These are phyloP conservation scores for Collariella sp. DNA, from an alignment of 495 filamentous ascomycete species.

Conservation along the genomic window DNA sequence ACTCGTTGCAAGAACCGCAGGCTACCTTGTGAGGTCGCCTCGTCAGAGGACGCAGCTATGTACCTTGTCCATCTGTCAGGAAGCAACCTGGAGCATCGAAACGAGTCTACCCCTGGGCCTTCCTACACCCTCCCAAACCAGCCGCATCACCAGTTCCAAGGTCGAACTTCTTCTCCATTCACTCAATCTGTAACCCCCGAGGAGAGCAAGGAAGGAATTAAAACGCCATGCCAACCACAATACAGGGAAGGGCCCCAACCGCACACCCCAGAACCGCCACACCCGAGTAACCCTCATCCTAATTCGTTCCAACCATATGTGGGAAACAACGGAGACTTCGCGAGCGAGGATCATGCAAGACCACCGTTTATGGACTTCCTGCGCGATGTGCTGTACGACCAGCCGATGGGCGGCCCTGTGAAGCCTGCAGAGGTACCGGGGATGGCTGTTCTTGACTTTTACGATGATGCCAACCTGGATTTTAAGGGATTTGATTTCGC, in stretches of 20 bases:
- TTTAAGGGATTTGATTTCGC: constrained; percentile 54
- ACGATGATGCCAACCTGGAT: constrained; percentile 47
- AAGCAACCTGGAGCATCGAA: constrained; percentile 7
- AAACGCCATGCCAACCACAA: constrained; percentile 3
- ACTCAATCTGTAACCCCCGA: not conserved
- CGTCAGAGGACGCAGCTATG: constrained; percentile 31
- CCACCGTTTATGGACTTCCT: constrained; percentile 31
- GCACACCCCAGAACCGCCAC: constrained; percentile 23
- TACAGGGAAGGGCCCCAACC: constrained; percentile 22
- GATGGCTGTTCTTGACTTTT: constrained; percentile 37
- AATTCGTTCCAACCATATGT: constrained; percentile 16
- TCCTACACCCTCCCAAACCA: not conserved
- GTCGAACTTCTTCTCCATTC: not conserved
- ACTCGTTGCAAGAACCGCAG: constrained; percentile 41
- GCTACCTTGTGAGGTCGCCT: constrained; percentile 38
- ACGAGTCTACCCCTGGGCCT: constrained; percentile 1
- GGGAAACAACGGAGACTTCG: constrained; percentile 1
- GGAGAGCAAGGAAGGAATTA: not conserved
- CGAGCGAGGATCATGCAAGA: constrained; percentile 16
- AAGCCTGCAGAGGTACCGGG: constrained; percentile 28
- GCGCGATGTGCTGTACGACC: constrained; percentile 30
- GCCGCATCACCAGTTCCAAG: not conserved
- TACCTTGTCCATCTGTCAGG: constrained; percentile 31
- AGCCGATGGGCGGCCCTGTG: constrained; percentile 17
- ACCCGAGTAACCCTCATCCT: constrained; percentile 16